phyloP scores from a whole-genome alignment of 768 basidiomycete species.

The Boletus rex-veris region DNA sequence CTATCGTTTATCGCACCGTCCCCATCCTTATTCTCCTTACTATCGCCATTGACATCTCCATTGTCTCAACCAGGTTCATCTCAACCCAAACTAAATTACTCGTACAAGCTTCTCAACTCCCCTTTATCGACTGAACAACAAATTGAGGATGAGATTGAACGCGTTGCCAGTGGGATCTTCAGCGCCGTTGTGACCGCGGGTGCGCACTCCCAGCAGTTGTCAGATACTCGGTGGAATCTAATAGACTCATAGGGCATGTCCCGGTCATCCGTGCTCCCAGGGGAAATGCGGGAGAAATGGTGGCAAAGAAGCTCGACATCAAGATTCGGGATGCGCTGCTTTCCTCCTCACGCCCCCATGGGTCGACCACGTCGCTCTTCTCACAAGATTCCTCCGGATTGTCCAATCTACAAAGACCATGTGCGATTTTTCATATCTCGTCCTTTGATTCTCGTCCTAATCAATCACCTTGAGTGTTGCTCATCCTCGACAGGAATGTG shows the following conservation, averaged over 20 bases:
- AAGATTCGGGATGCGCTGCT: slow-evolving; percentile 86
- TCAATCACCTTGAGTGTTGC: slow-evolving; percentile 59
- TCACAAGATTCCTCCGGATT: slow-evolving; percentile 78
- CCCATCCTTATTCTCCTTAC: slow-evolving; percentile 85
- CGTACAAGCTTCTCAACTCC: slow-evolving; percentile 88
- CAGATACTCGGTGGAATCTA: neutral
- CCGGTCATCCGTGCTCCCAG: slow-evolving; percentile 93
- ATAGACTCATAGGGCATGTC: slow-evolving; percentile 62
- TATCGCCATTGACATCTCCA: slow-evolving; percentile 52
- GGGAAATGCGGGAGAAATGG: slow-evolving; percentile 98
- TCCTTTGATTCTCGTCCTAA: slow-evolving; percentile 4
- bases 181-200: slow-evolving; percentile 88
- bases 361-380: slow-evolving; percentile 59
- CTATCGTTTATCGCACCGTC: slow-evolving; percentile 95
- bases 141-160: slow-evolving; percentile 91
- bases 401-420: slow-evolving; percentile 81
- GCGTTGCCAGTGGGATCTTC: slow-evolving; percentile 86
- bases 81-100: slow-evolving; percentile 44
- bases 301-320: slow-evolving; percentile 92
- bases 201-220: slow-evolving; percentile 31
- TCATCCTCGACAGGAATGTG: slow-evolving; percentile 91
- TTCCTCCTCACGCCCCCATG: slow-evolving; percentile 60
- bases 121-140: slow-evolving; percentile 85
- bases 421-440: slow-evolving; percentile 42
- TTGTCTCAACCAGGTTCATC: slow-evolving; percentile 34